These are phyloP conservation scores for Alternaria hordeiaustralica DNA, from an alignment of 2,329 filamentous ascomycete genomes.

Conservation along the genomic window DNA sequence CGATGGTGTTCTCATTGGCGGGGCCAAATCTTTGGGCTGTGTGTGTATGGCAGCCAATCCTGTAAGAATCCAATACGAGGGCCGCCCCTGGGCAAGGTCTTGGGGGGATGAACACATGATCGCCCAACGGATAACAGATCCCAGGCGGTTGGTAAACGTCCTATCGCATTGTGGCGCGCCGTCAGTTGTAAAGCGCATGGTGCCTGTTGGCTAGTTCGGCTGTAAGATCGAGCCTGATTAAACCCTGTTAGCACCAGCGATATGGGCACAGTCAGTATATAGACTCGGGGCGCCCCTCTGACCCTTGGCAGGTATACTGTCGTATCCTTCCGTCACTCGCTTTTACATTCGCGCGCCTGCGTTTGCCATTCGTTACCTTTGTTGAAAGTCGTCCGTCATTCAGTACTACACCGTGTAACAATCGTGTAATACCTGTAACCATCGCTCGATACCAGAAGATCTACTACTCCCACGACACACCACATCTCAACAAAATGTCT, in stretches of 20 bases:
- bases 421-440: conserved; percentile 3
- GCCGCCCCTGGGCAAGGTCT: background rate
- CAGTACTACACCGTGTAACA: conserved; percentile 12
- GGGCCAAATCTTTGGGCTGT: background rate
- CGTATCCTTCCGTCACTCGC: conserved; percentile 4
- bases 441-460: background rate
- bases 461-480: background rate
- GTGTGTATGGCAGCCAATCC: background rate
- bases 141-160: background rate
- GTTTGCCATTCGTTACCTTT: conserved; percentile 6
- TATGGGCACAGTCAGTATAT: conserved; percentile 8
- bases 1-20: background rate
- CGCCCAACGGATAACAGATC: conserved; percentile 1
- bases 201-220: conserved; percentile 7
- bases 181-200: conserved; percentile 2
- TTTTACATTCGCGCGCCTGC: conserved; percentile 8
- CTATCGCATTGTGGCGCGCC: conserved; percentile 1
- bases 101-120: background rate
- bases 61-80: background rate
- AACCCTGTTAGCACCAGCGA: conserved; percentile 7
- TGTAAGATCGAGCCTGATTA: background rate
- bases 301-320: background rate
- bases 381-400: conserved; percentile 4
- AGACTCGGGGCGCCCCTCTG: conserved; percentile 2
- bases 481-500: conserved; percentile 24